Evolutionary conservation across 78 protist species (phyloP).

Genomic region (Capsaspora owczarzaki): DNA sequence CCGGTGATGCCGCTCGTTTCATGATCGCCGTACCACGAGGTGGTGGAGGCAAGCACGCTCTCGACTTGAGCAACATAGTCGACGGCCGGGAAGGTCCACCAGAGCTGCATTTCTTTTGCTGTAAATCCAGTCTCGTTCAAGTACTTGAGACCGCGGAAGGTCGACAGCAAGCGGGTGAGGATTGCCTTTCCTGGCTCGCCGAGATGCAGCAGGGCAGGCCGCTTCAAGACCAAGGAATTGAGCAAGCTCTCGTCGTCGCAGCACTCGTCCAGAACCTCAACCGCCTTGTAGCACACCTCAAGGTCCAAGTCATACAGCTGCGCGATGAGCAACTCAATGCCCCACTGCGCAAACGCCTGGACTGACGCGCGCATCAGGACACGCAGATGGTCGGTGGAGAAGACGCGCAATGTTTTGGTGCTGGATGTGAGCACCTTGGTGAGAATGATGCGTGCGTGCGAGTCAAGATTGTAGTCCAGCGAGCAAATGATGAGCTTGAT

Average conservation of each 20-base stretch:
- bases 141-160: background rate
- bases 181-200: background rate
- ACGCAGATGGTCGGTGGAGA: too few relatives aligned
- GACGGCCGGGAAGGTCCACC: background rate
- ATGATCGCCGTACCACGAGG: too few relatives aligned
- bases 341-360: too few relatives aligned
- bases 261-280: background rate
- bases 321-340: background rate
- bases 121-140: background rate
- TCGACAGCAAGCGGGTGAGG: background rate
- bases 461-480: too few relatives aligned
- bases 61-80: background rate
- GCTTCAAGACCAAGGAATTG: background rate
- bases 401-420: too few relatives aligned
- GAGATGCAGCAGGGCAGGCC: conserved; percentile 4
- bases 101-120: background rate
- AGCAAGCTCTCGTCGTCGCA: background rate
- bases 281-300: background rate
- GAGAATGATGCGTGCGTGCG: too few relatives aligned
- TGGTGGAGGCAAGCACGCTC: background rate
- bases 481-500: too few relatives aligned
- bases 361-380: too few relatives aligned
- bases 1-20: too few relatives aligned
- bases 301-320: conserved; percentile 12
- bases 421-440: too few relatives aligned